These are phyloP conservation scores for Pseudomicrostroma phylloplanum DNA, from an alignment of 1,284 basidiomycete species.

Conservation along the genomic window DNA sequence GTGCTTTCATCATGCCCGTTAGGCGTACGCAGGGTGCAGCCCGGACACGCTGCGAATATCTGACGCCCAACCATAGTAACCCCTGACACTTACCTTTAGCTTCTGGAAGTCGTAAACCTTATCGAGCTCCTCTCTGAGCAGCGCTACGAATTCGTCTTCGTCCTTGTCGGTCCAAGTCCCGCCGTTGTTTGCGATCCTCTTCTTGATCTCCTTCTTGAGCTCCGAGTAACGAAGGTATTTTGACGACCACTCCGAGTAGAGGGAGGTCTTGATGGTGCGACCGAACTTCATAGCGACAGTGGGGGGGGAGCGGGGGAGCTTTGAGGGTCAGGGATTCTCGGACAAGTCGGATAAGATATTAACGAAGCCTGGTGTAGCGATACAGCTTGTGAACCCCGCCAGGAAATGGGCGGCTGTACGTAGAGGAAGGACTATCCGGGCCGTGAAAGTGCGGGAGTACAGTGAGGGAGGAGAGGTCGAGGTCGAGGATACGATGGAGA, in stretches of 20 bases:
- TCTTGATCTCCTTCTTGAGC: conserved; percentile 50
- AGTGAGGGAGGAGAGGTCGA: too few relatives aligned
- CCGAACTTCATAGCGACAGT: conserved; percentile 46
- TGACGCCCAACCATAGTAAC: not conserved
- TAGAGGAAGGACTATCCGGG: too few relatives aligned
- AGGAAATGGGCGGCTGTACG: too few relatives aligned
- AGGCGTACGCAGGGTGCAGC: not conserved
- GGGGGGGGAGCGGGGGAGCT: too few relatives aligned
- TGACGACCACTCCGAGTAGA: conserved; percentile 49
- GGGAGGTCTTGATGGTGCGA: conserved; percentile 49
- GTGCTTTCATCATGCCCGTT: not conserved
- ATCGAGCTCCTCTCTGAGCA: conserved; percentile 77
- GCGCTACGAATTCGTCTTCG: conserved; percentile 46
- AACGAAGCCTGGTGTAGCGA: too few relatives aligned
- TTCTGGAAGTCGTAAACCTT: conserved; percentile 96
- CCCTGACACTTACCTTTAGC: conserved; percentile 59
- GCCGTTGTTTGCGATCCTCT: conserved; percentile 41
- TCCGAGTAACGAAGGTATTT: conserved; percentile 50
- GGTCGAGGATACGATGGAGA: too few relatives aligned
- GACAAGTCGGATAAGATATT: too few relatives aligned
- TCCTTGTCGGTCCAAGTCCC: conserved; percentile 49
- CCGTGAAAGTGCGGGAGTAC: too few relatives aligned
- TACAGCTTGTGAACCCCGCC: too few relatives aligned
- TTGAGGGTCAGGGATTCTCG: too few relatives aligned
- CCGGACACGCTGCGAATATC: not conserved